Evolutionary conservation across 2,329 filamentous ascomycete species (phyloP).

Genomic region (Simplicillium sp.): DNA sequence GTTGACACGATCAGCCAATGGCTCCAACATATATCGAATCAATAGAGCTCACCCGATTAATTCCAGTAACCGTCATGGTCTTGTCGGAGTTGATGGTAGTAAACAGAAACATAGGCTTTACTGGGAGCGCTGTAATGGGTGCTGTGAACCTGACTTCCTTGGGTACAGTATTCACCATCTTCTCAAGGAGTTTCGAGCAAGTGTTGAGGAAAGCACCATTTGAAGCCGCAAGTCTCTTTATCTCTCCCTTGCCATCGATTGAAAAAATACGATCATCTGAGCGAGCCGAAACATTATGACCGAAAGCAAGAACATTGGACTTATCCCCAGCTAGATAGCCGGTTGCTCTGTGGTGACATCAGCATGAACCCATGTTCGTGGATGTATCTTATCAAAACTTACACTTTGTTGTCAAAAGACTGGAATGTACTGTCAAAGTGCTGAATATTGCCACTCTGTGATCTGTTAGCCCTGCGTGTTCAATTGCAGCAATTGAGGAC

Average conservation of each 20-base stretch:
- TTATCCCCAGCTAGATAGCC: conserved; percentile 33
- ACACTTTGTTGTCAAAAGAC: conserved; percentile 31
- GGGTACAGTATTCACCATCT: conserved; percentile 20
- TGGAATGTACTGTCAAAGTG: conserved; percentile 17
- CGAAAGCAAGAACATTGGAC: conserved; percentile 30
- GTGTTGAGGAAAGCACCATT: conserved; percentile 19
- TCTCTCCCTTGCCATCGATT: conserved; percentile 32
- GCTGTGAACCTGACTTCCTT: conserved; percentile 13
- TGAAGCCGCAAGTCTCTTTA: conserved; percentile 26
- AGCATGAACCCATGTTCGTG: background rate
- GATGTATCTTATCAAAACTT: background rate
- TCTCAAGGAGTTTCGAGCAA: conserved; percentile 14
- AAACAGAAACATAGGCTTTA: conserved; percentile 16
- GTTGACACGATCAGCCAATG: too few relatives aligned
- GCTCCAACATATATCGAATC: too few relatives aligned
- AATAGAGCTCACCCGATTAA: too few relatives aligned
- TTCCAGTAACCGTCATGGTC: background rate
- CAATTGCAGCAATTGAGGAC: too few relatives aligned
- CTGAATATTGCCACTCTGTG: too few relatives aligned
- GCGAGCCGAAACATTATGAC: conserved; percentile 23
- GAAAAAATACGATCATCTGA: conserved; percentile 34
- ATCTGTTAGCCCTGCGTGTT: too few relatives aligned
- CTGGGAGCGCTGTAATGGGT: conserved; percentile 13
- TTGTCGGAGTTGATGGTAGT: conserved; percentile 14
- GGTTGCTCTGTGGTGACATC: conserved; percentile 14